Percentiles rank a stretch among this genome's conserved stretches.
phyloP scores from a whole-genome alignment of 1,284 basidiomycete genomes.

The Cryptococcus sp. region DNA sequence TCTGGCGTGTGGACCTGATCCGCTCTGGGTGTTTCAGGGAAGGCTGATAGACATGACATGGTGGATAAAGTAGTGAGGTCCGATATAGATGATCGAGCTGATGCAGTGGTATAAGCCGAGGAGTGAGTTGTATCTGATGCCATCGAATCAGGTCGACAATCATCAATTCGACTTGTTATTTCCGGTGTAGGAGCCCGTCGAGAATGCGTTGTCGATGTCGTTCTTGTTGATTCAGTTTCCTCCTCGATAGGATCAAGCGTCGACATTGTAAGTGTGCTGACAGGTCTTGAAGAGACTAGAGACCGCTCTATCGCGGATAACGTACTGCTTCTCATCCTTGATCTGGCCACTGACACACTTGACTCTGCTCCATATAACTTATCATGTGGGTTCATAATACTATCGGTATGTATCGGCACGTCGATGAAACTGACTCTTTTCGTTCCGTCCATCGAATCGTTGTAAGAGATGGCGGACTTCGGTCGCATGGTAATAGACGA shows the following conservation, averaged over 20 bases:
- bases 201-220: neutral
- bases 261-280: neutral
- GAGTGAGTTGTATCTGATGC: neutral
- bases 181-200: neutral
- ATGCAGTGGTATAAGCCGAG: slow-evolving; percentile 16
- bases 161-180: neutral
- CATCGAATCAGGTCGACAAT: neutral
- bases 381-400: neutral
- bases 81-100: slow-evolving; percentile 17
- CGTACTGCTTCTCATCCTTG: neutral
- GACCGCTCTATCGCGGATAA: neutral
- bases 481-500: neutral
- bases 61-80: slow-evolving; percentile 15
- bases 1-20: neutral
- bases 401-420: neutral
- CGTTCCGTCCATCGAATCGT: neutral
- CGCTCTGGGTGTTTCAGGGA: slow-evolving; percentile 16
- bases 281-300: neutral
- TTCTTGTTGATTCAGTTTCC: neutral
- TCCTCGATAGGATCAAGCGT: slow-evolving; percentile 6
- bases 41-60: slow-evolving; percentile 13
- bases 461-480: neutral
- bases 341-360: neutral
- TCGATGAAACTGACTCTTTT: slow-evolving; percentile 18
- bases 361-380: neutral